A percentile compares a stretch with the other conserved stretches of the same genome.
Evolutionary conservation across 805 yeast genomes (phyloP).

Genomic region (Zygoascus ofunaensis): DNA sequence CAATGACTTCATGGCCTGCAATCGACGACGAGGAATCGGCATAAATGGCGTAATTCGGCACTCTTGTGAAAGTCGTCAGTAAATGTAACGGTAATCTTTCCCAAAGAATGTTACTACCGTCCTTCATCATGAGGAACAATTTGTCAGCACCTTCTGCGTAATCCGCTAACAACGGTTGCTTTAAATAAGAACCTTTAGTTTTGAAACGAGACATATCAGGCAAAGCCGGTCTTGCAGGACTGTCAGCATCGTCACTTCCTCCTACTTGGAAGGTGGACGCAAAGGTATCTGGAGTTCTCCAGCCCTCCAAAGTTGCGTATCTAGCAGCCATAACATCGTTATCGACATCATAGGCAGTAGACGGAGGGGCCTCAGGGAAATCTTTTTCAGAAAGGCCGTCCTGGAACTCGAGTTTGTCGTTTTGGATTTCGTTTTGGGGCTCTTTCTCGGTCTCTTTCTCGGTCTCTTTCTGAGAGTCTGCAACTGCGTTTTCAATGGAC

Average conservation of each 20-base stretch:
- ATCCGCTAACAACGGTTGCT: constrained; percentile 21
- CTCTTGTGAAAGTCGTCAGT: constrained; percentile 26
- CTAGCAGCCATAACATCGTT: background rate
- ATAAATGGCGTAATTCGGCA: constrained; percentile 28
- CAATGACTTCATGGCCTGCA: constrained; percentile 27
- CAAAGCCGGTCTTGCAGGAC: constrained; percentile 5
- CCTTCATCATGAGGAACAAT: constrained; percentile 29
- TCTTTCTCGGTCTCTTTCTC: too few species aligned
- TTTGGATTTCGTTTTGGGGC: too few species aligned
- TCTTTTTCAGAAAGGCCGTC: constrained; percentile 1
- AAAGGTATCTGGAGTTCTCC: constrained; percentile 12
- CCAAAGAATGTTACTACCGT: constrained; percentile 30
- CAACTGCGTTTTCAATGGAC: too few species aligned
- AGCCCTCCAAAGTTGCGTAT: constrained; percentile 12
- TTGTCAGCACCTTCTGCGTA: constrained; percentile 20
- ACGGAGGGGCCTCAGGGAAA: constrained; percentile 1
- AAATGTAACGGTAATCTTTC: constrained; percentile 30
- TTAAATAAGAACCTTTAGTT: constrained; percentile 12
- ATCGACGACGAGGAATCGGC: constrained; percentile 27
- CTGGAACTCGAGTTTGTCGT: too few species aligned
- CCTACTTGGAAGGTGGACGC: constrained; percentile 1
- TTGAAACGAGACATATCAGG: constrained; percentile 6
- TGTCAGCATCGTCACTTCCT: background rate
- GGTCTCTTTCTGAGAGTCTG: too few species aligned
- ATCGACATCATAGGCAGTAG: background rate